Evolutionary conservation across 192 early-diverging fungal species (phyloP), one percentile per base, ranked within the genome.

Genomic region (Lobosporangium transversale): DNA sequence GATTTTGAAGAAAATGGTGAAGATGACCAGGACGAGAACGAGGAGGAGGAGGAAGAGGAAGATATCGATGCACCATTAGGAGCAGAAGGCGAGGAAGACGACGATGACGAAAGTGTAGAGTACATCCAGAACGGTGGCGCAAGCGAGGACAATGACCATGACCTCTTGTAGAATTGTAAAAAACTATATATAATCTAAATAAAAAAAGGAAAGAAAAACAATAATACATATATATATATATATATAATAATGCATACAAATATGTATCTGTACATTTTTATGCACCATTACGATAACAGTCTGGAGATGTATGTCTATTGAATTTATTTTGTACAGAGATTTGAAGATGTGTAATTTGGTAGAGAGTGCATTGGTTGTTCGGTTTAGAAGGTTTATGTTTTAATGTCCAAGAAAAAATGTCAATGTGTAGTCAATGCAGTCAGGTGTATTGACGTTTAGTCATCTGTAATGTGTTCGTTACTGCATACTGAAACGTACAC

Each of bases 1-100:
- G 73, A 67, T 15, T 67, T 49, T 50, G 71, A 75, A 53, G 62
- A 73, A 0, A 53, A 31, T 14, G 23, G 18, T 18, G 62, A 42
- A 23, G 62, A 51, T 3, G 52, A 42, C 1, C 58, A 48, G 10
- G 63, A 51, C 0, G 70, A 12, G 4, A 62, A 21, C 0, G 53
- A 44, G 1, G 70, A 43, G 2, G 58, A 27, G 1, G 49, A 36
- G 23, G 64, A 26, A 8, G 49, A 29, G 7, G 70, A 48, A 11
- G 66, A 33, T 1, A 36, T 10, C 0, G 62, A 53, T 10, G 61
- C 23, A 18, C 44, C n/a, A 3, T 58, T 30, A 15, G 26, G 15
- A 1, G 70, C 58, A 1, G 58, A 9, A 9, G 50, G 44, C 1
- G 56, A 48, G 21, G 70, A 75, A 17, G 50, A 45, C 1, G 69